Conservation (phyloP, 176 grass and related monocot species). For the Rhynchospora tenuis region DNA sequence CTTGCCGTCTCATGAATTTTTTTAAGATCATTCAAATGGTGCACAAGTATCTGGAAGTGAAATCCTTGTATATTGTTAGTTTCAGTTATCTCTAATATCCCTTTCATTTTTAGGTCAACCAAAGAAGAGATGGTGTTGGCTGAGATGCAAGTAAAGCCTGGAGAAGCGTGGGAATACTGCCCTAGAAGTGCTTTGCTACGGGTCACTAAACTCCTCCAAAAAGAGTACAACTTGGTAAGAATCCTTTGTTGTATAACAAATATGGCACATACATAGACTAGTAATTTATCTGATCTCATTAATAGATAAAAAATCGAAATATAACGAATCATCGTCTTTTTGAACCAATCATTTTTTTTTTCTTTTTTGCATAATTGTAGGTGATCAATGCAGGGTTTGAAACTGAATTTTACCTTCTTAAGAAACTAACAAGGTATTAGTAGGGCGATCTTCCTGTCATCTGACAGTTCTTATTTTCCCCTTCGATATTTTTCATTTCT, state of each 20-base stretch:
- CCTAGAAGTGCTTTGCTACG: constrained; percentile 70
- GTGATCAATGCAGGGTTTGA: constrained; percentile 88
- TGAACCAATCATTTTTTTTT: no score
- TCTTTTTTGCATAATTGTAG: constrained; percentile 34
- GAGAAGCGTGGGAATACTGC: constrained; percentile 87
- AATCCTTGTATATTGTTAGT: background rate
- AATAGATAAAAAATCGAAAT: no score
- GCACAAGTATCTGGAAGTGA: background rate
- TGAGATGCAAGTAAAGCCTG: constrained; percentile 87
- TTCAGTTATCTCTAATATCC: background rate
- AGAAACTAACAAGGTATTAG: constrained; percentile 67
- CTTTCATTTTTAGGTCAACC: constrained; percentile 43
- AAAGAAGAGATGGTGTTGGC: constrained; percentile 91
- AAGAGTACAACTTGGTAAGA: constrained; percentile 85
- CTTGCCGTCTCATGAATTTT: background rate
- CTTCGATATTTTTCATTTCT: background rate
- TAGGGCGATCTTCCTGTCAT: constrained; percentile 8
- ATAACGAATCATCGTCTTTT: no score
- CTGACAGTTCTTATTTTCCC: background rate
- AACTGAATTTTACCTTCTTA: constrained; percentile 86
- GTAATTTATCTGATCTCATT: background rate
- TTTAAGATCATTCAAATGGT: background rate
- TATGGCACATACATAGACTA: background rate
- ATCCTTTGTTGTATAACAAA: background rate
- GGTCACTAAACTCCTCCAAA: constrained; percentile 59